phyloP scores from a whole-genome alignment of 202 grass and related monocot species.

The Carex sylvatica region DNA sequence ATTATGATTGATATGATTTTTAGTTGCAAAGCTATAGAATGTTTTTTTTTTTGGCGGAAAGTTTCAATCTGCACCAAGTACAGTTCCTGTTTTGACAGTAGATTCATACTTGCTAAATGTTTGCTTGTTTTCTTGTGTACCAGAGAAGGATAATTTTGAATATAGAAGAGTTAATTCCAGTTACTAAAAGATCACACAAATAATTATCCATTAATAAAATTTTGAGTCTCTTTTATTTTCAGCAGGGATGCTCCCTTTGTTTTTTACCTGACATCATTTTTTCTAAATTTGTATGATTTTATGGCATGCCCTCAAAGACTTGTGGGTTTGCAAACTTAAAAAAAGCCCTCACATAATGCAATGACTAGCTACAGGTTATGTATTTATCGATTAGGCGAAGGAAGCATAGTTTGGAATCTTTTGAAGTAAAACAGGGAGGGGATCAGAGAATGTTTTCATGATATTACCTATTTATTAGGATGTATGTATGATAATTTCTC shows the following conservation, averaged over 20 bases:
- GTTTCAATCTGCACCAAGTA: neutral
- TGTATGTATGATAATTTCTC: neutral
- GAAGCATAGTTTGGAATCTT: neutral
- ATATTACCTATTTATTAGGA: neutral
- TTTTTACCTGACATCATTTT: neutral
- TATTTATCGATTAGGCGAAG: neutral
- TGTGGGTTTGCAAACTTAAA: neutral
- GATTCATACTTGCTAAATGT: neutral
- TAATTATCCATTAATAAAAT: neutral
- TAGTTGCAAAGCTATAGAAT: neutral
- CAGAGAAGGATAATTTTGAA: neutral
- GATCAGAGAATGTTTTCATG: neutral
- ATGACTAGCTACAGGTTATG: no score
- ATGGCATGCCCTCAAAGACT: neutral
- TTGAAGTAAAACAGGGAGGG: neutral
- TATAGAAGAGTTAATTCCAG: neutral
- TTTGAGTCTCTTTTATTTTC: neutral
- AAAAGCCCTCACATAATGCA: neutral
- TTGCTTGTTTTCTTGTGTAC: neutral
- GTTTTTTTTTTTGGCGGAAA: neutral
- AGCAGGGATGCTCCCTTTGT: neutral
- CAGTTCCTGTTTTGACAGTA: neutral
- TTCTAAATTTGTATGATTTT: neutral
- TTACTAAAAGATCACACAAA: neutral
- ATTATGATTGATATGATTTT: neutral